Evolutionary conservation across 345 rosid species (phyloP).

Genomic region (Rhodamnia rubescens): DNA sequence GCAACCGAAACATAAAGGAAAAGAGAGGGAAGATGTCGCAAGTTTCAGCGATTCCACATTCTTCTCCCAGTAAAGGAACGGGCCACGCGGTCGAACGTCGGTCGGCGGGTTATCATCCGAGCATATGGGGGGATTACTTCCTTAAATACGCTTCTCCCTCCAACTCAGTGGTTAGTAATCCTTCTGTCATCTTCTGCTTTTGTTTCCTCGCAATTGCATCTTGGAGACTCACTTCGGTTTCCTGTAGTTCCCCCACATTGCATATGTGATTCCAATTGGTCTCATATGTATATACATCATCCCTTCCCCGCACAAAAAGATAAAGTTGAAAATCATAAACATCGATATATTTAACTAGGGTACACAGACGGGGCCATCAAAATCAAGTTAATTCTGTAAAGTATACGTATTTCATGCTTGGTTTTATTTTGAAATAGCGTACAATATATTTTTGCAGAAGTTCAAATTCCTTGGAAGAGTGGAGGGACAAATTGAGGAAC

Average conservation of each 20-base stretch:
- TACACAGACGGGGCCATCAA: neutral
- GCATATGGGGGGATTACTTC: constrained; percentile 13
- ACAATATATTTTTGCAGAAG: neutral
- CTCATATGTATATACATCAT: neutral
- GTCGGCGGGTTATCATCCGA: constrained; percentile 2
- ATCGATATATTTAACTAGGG: neutral
- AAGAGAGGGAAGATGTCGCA: neutral
- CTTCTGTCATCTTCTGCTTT: neutral
- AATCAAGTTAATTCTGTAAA: neutral
- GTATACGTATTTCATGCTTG: neutral
- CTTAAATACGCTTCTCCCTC: neutral
- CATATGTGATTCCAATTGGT: neutral
- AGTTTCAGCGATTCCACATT: neutral
- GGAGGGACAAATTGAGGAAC: neutral
- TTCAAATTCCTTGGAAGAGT: neutral
- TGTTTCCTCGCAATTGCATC: neutral
- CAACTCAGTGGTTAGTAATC: neutral
- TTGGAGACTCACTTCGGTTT: neutral
- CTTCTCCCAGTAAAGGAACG: neutral
- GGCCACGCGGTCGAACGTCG: neutral
- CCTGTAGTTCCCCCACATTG: neutral
- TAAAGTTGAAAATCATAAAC: neutral
- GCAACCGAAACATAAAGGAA: too few species aligned
- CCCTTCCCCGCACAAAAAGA: neutral
- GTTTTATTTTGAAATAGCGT: neutral